Conservation (phyloP, 192 early-diverging fungal genomes). For the Podochytrium sp. region DNA sequence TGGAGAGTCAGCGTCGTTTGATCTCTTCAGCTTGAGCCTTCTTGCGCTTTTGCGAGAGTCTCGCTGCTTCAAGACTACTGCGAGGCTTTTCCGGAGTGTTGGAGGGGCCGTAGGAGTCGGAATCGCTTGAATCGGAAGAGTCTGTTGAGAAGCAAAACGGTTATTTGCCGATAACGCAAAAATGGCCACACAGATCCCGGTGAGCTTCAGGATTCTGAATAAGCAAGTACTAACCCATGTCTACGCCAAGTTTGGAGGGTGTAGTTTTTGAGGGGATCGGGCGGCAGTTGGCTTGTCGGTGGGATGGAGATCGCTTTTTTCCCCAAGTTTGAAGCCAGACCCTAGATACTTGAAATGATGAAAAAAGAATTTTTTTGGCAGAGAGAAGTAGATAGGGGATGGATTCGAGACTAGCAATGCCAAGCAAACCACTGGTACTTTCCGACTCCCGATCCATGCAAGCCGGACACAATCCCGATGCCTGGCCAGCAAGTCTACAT, state of each 20-base stretch:
- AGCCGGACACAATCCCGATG: neutral
- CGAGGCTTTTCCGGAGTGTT: too few relatives aligned
- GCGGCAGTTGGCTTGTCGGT: neutral
- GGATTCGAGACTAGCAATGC: neutral
- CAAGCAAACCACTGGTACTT: constrained; percentile 2
- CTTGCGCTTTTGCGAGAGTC: too few relatives aligned
- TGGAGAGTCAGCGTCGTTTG: too few relatives aligned
- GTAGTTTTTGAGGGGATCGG: neutral
- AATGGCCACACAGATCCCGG: neutral
- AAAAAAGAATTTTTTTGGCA: too few relatives aligned
- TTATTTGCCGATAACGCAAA: too few relatives aligned
- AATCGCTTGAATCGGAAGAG: too few relatives aligned
- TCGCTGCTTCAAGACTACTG: too few relatives aligned
- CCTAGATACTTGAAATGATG: neutral
- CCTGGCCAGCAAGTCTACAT: constrained; percentile 22
- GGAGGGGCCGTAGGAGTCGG: too few relatives aligned
- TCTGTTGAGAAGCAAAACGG: too few relatives aligned
- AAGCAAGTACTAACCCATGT: neutral
- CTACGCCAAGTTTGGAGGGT: neutral
- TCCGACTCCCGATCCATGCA: constrained; percentile 9
- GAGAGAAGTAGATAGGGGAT: too few relatives aligned
- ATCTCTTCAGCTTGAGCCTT: too few relatives aligned
- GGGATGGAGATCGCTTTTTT: neutral
- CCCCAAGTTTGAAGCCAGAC: neutral
- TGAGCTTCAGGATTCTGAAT: neutral